Evolutionary conservation across 495 filamentous ascomycete genomes (phyloP).

Genomic region (Penicillium riverlandense): DNA sequence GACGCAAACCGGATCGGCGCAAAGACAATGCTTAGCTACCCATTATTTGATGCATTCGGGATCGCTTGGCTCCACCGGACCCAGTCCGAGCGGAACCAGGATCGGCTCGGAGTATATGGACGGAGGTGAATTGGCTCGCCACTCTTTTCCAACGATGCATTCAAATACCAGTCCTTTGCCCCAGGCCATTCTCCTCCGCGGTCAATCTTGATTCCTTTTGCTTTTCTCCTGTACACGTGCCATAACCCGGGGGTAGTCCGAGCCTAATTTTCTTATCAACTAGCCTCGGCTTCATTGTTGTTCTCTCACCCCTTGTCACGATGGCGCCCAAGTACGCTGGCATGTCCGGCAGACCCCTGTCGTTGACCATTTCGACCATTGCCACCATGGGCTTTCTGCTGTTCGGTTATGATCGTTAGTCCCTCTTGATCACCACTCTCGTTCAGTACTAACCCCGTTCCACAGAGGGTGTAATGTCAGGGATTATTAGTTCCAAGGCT

Average conservation of each 20-base stretch:
- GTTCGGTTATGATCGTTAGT: constrained; percentile 57
- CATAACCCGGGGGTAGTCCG: neutral
- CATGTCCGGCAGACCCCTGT: constrained; percentile 56
- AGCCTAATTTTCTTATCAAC: too few relatives aligned
- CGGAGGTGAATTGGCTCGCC: constrained; percentile 18
- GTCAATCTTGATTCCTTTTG: neutral
- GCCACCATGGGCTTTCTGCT: constrained; percentile 68
- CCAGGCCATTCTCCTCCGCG: constrained; percentile 1
- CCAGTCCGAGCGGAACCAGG: neutral
- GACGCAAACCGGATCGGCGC: constrained; percentile 13
- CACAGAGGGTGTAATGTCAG: constrained; percentile 64
- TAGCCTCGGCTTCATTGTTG: neutral
- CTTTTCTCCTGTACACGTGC: constrained; percentile 5
- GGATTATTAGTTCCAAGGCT: constrained; percentile 65
- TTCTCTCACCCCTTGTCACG: neutral
- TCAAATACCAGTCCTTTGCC: constrained; percentile 17
- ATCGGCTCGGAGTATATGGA: constrained; percentile 3
- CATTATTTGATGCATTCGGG: constrained; percentile 21
- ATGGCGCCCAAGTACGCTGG: constrained; percentile 49
- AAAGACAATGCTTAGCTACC: constrained; percentile 16
- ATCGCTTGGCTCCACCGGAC: constrained; percentile 7
- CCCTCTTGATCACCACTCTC: neutral
- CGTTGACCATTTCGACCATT: constrained; percentile 55
- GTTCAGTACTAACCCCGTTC: constrained; percentile 2
- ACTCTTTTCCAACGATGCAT: constrained; percentile 12